These are phyloP conservation scores for Crinitomyces ghanaensis DNA, from an alignment of 805 yeast species.

Conservation along the genomic window DNA sequence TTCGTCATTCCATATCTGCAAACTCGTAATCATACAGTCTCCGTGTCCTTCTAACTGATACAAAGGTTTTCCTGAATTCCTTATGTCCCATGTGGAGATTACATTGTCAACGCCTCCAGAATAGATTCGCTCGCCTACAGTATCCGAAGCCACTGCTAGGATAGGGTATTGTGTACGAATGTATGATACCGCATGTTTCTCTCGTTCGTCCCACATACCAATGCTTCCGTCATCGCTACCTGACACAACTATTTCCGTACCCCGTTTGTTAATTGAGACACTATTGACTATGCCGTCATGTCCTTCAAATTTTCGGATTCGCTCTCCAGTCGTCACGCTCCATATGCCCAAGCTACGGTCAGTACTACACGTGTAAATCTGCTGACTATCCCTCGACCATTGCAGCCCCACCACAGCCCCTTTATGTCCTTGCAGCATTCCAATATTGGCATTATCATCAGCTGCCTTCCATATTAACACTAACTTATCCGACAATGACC, in stretches of 20 bases:
- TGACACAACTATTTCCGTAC: conserved; percentile 31
- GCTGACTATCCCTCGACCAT: conserved; percentile 39
- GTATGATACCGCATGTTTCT: conserved; percentile 32
- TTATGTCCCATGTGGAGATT: conserved; percentile 47
- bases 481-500: conserved; percentile 39
- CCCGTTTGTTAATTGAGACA: conserved; percentile 29
- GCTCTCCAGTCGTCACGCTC: conserved; percentile 47
- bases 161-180: conserved; percentile 44
- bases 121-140: conserved; percentile 35
- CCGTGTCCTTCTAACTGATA: conserved; percentile 38
- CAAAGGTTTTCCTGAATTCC: conserved; percentile 31
- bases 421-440: conserved; percentile 44
- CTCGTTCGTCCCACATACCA: conserved; percentile 54
- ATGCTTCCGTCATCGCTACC: conserved; percentile 58
- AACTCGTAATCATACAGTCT: conserved; percentile 43
- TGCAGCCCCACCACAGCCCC: conserved; percentile 49
- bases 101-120: conserved; percentile 61
- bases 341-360: conserved; percentile 51
- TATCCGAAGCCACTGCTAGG: conserved; percentile 36
- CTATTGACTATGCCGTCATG: conserved; percentile 48
- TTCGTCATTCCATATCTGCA: conserved; percentile 38
- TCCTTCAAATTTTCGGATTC: conserved; percentile 42
- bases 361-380: conserved; percentile 43
- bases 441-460: conserved; percentile 31
- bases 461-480: conserved; percentile 36